Conservation (phyloP, 345 rosid genomes). For the Microthlaspi erraticum region DNA sequence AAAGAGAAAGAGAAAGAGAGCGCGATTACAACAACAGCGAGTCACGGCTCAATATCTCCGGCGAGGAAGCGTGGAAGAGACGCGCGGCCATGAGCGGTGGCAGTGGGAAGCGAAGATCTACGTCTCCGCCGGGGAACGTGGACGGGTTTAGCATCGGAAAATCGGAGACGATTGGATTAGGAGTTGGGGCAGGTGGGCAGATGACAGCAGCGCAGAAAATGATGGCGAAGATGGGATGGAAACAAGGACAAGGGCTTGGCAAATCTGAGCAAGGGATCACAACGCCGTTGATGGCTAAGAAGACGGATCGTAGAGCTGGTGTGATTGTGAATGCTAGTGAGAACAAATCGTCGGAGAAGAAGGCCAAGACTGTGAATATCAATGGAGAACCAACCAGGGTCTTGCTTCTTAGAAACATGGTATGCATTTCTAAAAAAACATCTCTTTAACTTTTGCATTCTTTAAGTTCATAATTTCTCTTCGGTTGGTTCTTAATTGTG, state of each 20-base stretch:
- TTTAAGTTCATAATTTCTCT: not conserved
- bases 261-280: conserved; percentile 96
- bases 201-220: conserved; percentile 99
- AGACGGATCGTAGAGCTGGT: conserved; percentile 97
- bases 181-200: conserved; percentile 97
- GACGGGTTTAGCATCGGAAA: conserved; percentile 80
- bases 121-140: conserved; percentile 69
- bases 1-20: conserved; percentile 50
- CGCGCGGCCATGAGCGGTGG: conserved; percentile 92
- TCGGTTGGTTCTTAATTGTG: not conserved
- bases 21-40: conserved; percentile 20
- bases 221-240: conserved; percentile 99
- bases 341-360: conserved; percentile 71
- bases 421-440: conserved; percentile 32
- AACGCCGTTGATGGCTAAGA: conserved; percentile 95
- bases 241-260: conserved; percentile 98
- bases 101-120: conserved; percentile 63
- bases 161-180: conserved; percentile 88
- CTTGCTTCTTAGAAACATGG: conserved; percentile 92
- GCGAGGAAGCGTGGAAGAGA: conserved; percentile 98
- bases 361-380: conserved; percentile 86
- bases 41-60: conserved; percentile 66
- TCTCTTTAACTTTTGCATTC: conserved; percentile 11
- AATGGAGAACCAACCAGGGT: conserved; percentile 88
- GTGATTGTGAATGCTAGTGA: conserved; percentile 96